phyloP scores from a whole-genome alignment of 139 green algal genomes.

The Tetraselmis chui region DNA sequence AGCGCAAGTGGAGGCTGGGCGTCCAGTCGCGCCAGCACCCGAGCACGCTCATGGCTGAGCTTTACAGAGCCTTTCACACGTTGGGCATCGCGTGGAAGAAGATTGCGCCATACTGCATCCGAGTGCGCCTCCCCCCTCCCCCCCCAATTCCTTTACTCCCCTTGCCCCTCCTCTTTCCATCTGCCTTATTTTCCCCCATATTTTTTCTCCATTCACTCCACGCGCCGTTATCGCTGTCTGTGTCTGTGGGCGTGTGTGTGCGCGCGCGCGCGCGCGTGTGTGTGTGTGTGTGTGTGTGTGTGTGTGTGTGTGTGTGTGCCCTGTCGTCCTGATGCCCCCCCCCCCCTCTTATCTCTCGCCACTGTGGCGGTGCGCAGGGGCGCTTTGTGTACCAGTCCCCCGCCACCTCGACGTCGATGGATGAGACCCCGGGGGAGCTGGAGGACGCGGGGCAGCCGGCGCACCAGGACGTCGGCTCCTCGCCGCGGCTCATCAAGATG shows the following conservation, averaged over 20 bases:
- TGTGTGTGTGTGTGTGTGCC: no score
- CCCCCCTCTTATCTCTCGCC: not conserved
- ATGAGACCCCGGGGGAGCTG: conserved; percentile 9
- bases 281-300: not conserved
- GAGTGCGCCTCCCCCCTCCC: no score
- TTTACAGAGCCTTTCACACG: conserved; percentile 49
- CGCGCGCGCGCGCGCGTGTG: no score
- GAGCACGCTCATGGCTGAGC: conserved; percentile 73
- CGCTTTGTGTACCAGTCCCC: not conserved
- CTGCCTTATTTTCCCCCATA: no score
- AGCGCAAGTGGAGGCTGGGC: conserved; percentile 81
- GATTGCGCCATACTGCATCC: conserved; percentile 17
- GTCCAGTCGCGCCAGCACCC: conserved; percentile 66
- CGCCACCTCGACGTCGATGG: conserved; percentile 11
- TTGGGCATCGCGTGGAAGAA: conserved; percentile 36
- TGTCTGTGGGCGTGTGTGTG: no score
- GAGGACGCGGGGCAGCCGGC: not conserved
- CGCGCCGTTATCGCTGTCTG: no score
- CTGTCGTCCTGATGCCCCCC: no score
- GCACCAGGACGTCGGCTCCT: not conserved
- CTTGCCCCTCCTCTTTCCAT: no score
- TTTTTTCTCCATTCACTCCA: no score
- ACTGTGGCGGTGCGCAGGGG: not conserved
- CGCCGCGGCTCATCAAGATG: conserved; percentile 62
- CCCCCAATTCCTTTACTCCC: no score